Conservation (phyloP, 192 early-diverging fungal species). For the Backusella westeae region DNA sequence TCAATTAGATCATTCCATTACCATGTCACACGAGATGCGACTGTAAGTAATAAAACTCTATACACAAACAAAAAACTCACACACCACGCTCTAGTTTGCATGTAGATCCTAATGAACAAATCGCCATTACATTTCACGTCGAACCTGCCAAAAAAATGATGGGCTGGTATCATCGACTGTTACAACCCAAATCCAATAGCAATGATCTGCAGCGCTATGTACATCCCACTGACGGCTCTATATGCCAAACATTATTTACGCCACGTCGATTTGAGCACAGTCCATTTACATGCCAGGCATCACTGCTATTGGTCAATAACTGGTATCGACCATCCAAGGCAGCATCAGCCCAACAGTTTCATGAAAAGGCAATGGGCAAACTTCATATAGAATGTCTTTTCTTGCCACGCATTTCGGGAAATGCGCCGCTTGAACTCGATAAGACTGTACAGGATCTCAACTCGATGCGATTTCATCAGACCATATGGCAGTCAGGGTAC, state of each 20-base stretch:
- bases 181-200: neutral
- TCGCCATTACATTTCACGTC: neutral
- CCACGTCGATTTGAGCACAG: neutral
- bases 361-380: neutral
- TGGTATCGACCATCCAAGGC: neutral
- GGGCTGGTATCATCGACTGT: neutral
- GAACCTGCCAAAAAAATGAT: neutral
- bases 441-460: constrained; percentile 1
- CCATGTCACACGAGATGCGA: neutral
- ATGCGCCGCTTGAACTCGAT: neutral
- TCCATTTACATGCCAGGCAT: neutral
- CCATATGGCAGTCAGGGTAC: neutral
- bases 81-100: neutral
- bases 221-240: neutral
- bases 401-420: neutral
- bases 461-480: constrained; percentile 3
- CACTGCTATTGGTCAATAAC: neutral
- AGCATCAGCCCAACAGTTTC: neutral
- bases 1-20: neutral
- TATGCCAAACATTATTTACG: constrained; percentile 1
- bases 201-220: neutral
- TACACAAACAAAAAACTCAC: neutral
- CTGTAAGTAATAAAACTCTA: neutral
- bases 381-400: neutral
- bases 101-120: constrained; percentile 5